Conservation (phyloP, 768 basidiomycete genomes). For the Boletus speciosus region DNA sequence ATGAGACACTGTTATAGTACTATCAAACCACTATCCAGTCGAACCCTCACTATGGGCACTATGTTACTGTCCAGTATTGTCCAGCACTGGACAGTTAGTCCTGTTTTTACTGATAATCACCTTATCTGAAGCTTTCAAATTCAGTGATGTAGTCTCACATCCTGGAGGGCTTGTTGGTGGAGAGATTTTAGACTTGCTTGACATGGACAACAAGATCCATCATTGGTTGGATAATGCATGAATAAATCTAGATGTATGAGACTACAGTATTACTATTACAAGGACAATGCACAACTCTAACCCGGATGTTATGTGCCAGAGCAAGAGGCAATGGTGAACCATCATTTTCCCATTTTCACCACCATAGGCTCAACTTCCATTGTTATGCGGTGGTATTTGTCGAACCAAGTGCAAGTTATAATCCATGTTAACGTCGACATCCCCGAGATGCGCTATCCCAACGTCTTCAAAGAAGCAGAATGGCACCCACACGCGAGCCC, state of each 20-base stretch:
- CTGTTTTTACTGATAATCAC: too few relatives aligned
- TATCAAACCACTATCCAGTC: too few relatives aligned
- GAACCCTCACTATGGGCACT: too few relatives aligned
- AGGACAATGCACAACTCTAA: not conserved
- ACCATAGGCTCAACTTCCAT: constrained; percentile 25
- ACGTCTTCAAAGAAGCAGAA: constrained; percentile 14
- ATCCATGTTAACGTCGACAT: not conserved
- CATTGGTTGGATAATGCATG: not conserved
- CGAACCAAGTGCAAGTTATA: not conserved
- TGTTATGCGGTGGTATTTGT: constrained; percentile 20
- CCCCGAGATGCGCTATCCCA: not conserved
- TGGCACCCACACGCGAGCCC: constrained; percentile 39
- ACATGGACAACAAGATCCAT: too few relatives aligned
- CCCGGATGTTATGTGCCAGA: constrained; percentile 7
- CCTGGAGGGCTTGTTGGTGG: too few relatives aligned
- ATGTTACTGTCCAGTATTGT: too few relatives aligned
- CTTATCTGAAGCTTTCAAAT: too few relatives aligned
- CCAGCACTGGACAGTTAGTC: too few relatives aligned
- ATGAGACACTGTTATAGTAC: too few relatives aligned
- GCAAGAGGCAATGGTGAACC: constrained; percentile 7
- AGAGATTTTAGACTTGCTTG: too few relatives aligned
- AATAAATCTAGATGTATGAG: not conserved
- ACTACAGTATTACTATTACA: not conserved
- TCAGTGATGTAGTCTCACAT: too few relatives aligned
- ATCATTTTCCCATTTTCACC: constrained; percentile 24